phyloP scores from a whole-genome alignment of 1,139 yeast genomes.

The Hyphopichia pseudoburtonii region DNA sequence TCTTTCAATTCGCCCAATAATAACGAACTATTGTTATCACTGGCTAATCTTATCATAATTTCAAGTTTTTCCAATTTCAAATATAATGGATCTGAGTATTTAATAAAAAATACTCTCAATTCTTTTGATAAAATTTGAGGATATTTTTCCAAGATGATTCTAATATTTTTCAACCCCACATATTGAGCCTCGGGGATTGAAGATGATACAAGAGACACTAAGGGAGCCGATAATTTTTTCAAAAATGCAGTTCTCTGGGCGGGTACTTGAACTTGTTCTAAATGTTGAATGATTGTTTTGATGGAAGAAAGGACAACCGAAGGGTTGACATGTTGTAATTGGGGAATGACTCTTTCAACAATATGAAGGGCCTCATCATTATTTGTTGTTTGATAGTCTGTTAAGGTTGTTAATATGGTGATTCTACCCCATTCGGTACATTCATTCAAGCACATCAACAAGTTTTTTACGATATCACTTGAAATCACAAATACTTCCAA shows the following conservation, averaged over 20 bases:
- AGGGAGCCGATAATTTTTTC: conserved; percentile 84
- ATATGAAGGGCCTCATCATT: conserved; percentile 77
- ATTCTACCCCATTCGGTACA: conserved; percentile 99
- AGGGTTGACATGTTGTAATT: conserved; percentile 95
- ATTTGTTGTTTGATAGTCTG: conserved; percentile 61
- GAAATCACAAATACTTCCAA: conserved; percentile 41
- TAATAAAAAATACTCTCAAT: conserved; percentile 86
- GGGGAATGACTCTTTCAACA: conserved; percentile 89
- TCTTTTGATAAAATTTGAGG: conserved; percentile 80
- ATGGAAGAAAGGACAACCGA: conserved; percentile 89
- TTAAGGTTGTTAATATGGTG: conserved; percentile 77
- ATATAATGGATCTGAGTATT: conserved; percentile 92
- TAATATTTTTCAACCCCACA: conserved; percentile 88
- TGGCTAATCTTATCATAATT: conserved; percentile 82
- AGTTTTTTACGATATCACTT: conserved; percentile 54
- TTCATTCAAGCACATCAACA: conserved; percentile 85
- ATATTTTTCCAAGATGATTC: conserved; percentile 85
- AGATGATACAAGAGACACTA: conserved; percentile 83
- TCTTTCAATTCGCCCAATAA: conserved; percentile 85
- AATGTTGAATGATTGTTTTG: conserved; percentile 74
- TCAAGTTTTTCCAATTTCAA: conserved; percentile 91
- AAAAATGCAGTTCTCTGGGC: conserved; percentile 43
- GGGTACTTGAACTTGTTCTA: conserved; percentile 46
- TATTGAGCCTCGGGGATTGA: conserved; percentile 93
- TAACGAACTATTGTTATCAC: conserved; percentile 63